Base-by-base conservation (phyloP, 208 protist species). In the Leishmania amazonensis region DNA sequence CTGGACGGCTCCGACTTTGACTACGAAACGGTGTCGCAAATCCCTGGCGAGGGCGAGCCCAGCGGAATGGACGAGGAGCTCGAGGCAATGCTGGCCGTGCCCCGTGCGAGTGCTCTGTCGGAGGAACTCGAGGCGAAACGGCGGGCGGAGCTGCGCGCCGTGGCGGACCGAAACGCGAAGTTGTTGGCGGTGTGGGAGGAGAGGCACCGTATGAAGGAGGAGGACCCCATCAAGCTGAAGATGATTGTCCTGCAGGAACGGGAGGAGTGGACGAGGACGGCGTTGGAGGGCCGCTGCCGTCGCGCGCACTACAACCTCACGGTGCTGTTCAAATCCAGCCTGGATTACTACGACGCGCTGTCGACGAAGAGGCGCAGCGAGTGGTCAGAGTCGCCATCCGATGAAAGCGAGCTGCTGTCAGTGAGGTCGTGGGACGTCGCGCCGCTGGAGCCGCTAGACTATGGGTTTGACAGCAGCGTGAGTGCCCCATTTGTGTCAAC, bases 251-350 rank as follows among this genome's bases (percentile, higher is more conserved):
- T 83, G 21, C 78, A 54, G 8, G 80, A 79, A 24, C 54, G 75
- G 74, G 42, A 83, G 28, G 40, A 79, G 64, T 45, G 15, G 51
- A 45, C 40, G 9, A 64, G 80, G 42, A 45, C 49, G 28, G 65
- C 80, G 24, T 35, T 83, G 64, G 80, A 78, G 80, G 57, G 77
- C 54, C 77, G 65, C 75, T 65, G 74, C 40, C 64, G 75, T 24
- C 77, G 74, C 3, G 80, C 73, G 6, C 42, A 79, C 65, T 83
- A 79, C 75, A 79, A 83, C 74, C 57, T 83, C 13, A 51, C 49
- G 11, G 45, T 47, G 42, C 75, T 83, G 40, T 65, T 70, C 74
- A 62, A 58, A 75, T 83, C 80, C 15, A 68, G 78, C 74, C 35
- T 71, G 9, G 75, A 31, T 11, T 72, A 68, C 74, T 31, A 60